A percentile compares a stretch with the other conserved stretches of the same genome.
Conservation (phyloP, 345 rosid species). For the Angophora floribunda region DNA sequence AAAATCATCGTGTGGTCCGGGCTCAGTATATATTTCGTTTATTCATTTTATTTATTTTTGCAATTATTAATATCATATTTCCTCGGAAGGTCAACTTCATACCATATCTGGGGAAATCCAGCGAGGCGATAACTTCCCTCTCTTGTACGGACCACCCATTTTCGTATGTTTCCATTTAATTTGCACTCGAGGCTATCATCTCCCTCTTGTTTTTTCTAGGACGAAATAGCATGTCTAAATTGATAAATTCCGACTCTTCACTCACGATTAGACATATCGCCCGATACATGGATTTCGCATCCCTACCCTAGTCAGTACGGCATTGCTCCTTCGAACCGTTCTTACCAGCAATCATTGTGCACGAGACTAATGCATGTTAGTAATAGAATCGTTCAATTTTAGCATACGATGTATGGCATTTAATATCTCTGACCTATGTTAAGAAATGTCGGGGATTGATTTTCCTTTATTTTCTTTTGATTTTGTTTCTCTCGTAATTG, state of each 20-base stretch:
- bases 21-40: neutral
- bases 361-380: neutral
- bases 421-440: no score
- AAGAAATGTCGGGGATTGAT: neutral
- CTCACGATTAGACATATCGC: neutral
- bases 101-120: neutral
- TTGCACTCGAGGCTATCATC: neutral
- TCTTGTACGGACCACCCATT: neutral
- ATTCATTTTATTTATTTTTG: no score
- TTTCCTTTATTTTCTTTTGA: no score
- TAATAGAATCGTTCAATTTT: neutral
- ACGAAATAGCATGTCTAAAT: neutral
- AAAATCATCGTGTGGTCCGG: neutral
- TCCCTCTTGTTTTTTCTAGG: neutral
- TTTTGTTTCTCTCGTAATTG: neutral
- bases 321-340: neutral
- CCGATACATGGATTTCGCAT: neutral
- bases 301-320: rapidly evolving
- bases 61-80: no score
- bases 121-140: neutral
- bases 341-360: rapidly evolving
- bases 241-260: neutral
- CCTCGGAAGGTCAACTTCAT: neutral
- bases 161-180: neutral
- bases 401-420: neutral